These are phyloP conservation scores for Neonectria coccinea DNA, from an alignment of 2,329 filamentous ascomycete species.

Conservation along the genomic window DNA sequence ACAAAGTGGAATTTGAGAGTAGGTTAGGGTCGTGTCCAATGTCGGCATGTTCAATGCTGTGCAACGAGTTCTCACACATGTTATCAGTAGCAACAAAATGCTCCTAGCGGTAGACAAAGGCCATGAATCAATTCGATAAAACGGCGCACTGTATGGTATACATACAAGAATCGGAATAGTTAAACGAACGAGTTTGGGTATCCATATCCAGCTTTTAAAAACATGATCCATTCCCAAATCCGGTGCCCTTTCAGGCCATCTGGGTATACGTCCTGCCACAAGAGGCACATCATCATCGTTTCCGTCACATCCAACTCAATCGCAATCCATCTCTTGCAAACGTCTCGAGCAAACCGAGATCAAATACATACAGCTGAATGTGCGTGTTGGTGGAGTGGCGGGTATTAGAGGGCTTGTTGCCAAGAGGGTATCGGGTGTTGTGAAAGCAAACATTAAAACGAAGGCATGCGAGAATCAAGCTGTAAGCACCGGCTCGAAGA, in stretches of 20 bases:
- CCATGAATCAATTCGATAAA: neutral
- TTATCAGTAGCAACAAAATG: too few species aligned
- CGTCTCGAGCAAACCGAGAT: slow-evolving; percentile 8
- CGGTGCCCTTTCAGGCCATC: slow-evolving; percentile 24
- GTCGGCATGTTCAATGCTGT: neutral
- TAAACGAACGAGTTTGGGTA: slow-evolving; percentile 39
- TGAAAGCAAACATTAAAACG: slow-evolving; percentile 20
- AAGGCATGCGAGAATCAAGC: slow-evolving; percentile 5
- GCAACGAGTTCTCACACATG: neutral
- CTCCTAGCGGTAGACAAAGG: neutral
- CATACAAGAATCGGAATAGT: slow-evolving; percentile 6
- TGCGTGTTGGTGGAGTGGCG: slow-evolving; percentile 4
- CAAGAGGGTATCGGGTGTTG: slow-evolving; percentile 20
- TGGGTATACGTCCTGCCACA: slow-evolving; percentile 37
- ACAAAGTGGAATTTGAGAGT: neutral
- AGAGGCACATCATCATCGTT: slow-evolving; percentile 18
- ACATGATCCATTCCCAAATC: slow-evolving; percentile 15
- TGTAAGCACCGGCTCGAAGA: slow-evolving; percentile 17
- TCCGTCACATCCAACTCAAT: slow-evolving; percentile 10
- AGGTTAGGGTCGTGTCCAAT: neutral
- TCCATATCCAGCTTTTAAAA: slow-evolving; percentile 24
- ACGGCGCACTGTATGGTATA: neutral
- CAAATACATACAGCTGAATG: slow-evolving; percentile 6
- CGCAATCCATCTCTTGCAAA: slow-evolving; percentile 11
- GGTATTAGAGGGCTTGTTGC: slow-evolving; percentile 13